A percentile compares a stretch with the other conserved stretches of the same genome.
Evolutionary conservation across 495 filamentous ascomycete genomes (phyloP).

Genomic region (Annulohypoxylon bovei): DNA sequence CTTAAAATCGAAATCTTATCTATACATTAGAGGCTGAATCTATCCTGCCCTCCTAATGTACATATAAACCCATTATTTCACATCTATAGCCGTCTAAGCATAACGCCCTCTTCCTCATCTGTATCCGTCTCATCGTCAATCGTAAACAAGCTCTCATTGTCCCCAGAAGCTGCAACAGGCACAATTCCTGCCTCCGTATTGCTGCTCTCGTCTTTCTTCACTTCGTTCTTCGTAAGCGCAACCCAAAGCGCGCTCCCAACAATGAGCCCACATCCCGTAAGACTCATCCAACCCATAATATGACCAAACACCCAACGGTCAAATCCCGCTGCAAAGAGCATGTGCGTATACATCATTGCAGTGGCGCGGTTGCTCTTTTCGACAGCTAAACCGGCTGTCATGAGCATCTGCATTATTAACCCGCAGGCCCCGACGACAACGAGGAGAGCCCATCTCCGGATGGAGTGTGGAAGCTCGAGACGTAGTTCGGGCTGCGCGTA

Average conservation of each 20-base stretch:
- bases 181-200: constrained; percentile 19
- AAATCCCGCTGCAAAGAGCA: constrained; percentile 88
- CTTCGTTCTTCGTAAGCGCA: constrained; percentile 63
- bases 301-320: constrained; percentile 82
- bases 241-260: constrained; percentile 84
- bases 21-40: constrained; percentile 2
- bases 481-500: constrained; percentile 62
- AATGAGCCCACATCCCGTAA: constrained; percentile 81
- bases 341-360: constrained; percentile 90
- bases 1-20: background rate
- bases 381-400: constrained; percentile 81
- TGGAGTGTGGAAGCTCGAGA: constrained; percentile 69
- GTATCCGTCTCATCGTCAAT: constrained; percentile 22
- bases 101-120: constrained; percentile 24
- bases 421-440: constrained; percentile 76
- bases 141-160: constrained; percentile 41
- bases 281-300: constrained; percentile 70
- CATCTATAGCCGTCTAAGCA: constrained; percentile 26
- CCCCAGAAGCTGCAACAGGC: background rate
- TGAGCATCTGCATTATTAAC: constrained; percentile 85
- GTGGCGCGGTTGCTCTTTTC: constrained; percentile 77
- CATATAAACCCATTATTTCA: constrained; percentile 1
- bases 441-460: constrained; percentile 76
- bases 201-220: constrained; percentile 14
- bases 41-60: background rate